Evolutionary conservation across 345 rosid species (phyloP), one percentile per base, ranked within the genome.

Genomic region (Stellera chamaejasme): DNA sequence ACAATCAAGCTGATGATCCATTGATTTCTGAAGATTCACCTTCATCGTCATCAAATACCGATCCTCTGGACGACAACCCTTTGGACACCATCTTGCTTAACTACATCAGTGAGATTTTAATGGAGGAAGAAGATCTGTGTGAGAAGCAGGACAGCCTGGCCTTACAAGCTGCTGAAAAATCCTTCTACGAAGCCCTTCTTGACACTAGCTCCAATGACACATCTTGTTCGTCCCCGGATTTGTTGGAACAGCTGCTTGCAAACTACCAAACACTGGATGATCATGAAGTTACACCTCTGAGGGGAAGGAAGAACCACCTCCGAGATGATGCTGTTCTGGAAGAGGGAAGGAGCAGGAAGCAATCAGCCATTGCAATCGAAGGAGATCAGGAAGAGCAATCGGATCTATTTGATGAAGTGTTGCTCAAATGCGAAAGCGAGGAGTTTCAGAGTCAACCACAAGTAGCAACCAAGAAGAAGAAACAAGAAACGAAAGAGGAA

Each of bases 161-260:
- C 19, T 77, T 88, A 50, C 96, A 88, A 72, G 88, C 85, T 2
- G 84, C 82, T 12, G 93, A 85, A 57, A 88, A 66, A 50, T 81
- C 88, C 43, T 75, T 85, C 28, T 81, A 68, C 47, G 83, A 85
- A 28, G 90, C 72, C 12, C 23, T 19, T 19, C 23, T 19, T 19
- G 23, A 19, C 23, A 19, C 23, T 19, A 55, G 50, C 42, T 59
- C 59, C 43, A 59, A 59, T 13, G 62, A 62, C 49, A 52, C 67
- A 13, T 26, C 26, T 47, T 62, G 27, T 6, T 62, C 14, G 43
- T 2, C 36, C 46, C 32, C 46, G 49, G 61, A 36, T 10, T 50
- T 45, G 2, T 45, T 49, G 23, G 23, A 19, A 19, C 23, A 19
- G 23, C 23, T 19, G 23, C 23, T 19, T 19, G 23, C 23, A 19